Evolutionary conservation across 2,329 filamentous ascomycete genomes (phyloP).

Genomic region (Lachnellula arida): DNA sequence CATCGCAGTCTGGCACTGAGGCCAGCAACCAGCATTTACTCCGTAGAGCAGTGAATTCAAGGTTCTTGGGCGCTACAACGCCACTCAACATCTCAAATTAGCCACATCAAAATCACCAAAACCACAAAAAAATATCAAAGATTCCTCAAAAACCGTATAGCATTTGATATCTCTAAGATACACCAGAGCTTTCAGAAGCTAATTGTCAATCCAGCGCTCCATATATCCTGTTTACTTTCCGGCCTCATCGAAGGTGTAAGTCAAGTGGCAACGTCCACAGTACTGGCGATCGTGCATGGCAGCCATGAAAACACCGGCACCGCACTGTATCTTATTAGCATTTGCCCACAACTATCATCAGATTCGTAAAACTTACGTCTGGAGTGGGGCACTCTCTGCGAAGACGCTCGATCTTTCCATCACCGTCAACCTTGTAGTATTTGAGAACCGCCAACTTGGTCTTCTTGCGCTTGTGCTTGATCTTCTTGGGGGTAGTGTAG

Average conservation of each 20-base stretch:
- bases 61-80: neutral
- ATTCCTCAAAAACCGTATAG: slow-evolving; percentile 7
- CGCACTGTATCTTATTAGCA: slow-evolving; percentile 62
- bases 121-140: neutral
- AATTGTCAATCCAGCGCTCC: slow-evolving; percentile 16
- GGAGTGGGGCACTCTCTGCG: slow-evolving; percentile 94
- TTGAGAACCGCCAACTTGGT: slow-evolving; percentile 99
- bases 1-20: no score
- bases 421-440: slow-evolving; percentile 99
- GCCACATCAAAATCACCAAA: neutral
- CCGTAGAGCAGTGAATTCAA: no score
- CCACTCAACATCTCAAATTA: neutral
- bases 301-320: slow-evolving; percentile 99
- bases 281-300: slow-evolving; percentile 97
- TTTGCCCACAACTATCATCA: neutral
- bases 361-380: slow-evolving; percentile 56
- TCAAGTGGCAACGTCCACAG: slow-evolving; percentile 62
- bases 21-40: no score
- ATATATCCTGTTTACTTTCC: slow-evolving; percentile 58
- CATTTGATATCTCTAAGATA: slow-evolving; percentile 17
- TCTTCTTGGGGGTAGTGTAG: slow-evolving; percentile 99
- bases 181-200: slow-evolving; percentile 15
- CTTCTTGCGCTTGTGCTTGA: slow-evolving; percentile 99
- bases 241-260: slow-evolving; percentile 66
- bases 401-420: slow-evolving; percentile 99